Percentiles rank a stretch among this genome's conserved stretches.
phyloP scores from a whole-genome alignment of 1,139 yeast genomes.

The Pichia sp. region DNA sequence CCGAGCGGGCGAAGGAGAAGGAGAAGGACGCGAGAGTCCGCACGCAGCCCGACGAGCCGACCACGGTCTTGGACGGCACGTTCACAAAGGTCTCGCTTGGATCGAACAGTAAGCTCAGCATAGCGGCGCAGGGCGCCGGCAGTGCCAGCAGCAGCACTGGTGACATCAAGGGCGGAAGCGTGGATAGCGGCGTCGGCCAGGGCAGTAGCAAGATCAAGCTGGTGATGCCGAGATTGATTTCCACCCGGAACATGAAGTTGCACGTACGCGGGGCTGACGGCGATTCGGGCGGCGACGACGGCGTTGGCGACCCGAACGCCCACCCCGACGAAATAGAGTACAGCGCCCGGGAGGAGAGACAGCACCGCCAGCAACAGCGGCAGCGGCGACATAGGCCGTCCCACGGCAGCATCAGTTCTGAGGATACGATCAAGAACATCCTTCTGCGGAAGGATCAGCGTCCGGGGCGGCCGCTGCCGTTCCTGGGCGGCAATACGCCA shows the following conservation, averaged over 20 bases:
- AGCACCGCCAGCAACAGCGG: background rate
- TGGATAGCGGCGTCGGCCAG: background rate
- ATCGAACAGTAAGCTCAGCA: constrained; percentile 3
- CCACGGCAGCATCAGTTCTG: background rate
- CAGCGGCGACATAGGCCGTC: background rate
- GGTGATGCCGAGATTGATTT: constrained; percentile 14
- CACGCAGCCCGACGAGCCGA: background rate
- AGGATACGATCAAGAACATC: background rate
- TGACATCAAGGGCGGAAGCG: background rate
- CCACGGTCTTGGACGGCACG: constrained; percentile 20
- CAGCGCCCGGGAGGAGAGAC: background rate
- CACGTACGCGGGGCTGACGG: constrained; percentile 9
- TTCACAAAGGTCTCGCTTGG: constrained; percentile 17
- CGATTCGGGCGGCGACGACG: background rate
- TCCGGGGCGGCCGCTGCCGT: too few species aligned
- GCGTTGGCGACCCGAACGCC: background rate
- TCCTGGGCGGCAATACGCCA: background rate
- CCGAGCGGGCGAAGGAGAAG: background rate
- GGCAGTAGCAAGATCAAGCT: constrained; percentile 3
- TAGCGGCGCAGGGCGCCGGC: background rate
- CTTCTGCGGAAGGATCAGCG: background rate
- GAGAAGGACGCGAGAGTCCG: background rate
- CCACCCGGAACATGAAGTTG: constrained; percentile 13
- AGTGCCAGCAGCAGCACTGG: background rate
- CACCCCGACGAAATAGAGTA: too few species aligned